Base-by-base conservation (phyloP, 257 asterid genomes). In the Lithospermum erythrorhizon region DNA sequence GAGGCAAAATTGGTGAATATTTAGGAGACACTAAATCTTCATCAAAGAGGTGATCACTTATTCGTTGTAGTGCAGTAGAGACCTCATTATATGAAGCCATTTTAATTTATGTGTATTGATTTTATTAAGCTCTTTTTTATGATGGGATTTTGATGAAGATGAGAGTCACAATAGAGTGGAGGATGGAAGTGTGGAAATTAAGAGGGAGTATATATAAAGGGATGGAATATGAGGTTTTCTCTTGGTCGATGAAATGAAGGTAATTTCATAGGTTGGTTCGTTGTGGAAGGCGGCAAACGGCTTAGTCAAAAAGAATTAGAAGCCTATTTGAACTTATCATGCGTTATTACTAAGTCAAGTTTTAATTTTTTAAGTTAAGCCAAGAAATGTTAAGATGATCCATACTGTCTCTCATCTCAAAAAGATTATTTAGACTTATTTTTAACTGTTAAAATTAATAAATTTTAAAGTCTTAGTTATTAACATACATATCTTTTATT, bases 191-290 rank as follows among this genome's bases (percentile, higher is more conserved):
- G 60, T 24, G 60, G 37, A 22, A 5, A 24, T 2, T 11, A 13
- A 56, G 18, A 30, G 37, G 27, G 35, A 10, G 30, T 56, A 56
- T 56, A 56, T 56, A 56, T 0, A 56, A 16, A 15, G n/a, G 3
- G 37, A 7, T 5, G 13, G 14, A 41, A 25, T 16, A 10, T 27
- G 35, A n/a, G 20, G 9, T 15, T 21, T 21, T 11, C 11, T 27
- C 4, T 13, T 23, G 14, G 4, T 27, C 22, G 10, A 18, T 54
- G 21, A 13, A 54, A 20, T 10, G 22, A 13, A 55, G 30, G 60
- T 11, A 5, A 23, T 56, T 56, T 56, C 60, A 13, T 56, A 25
- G n/a, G 60, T 55, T 56, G 60, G 60, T 23, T 56, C 60, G 9
- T 22, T 41, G 49, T 41, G 49, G 49, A 41, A 18, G 18, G 16